Evolutionary conservation across 2,329 filamentous ascomycete genomes (phyloP).

Genomic region (Ramichloridium luteum): DNA sequence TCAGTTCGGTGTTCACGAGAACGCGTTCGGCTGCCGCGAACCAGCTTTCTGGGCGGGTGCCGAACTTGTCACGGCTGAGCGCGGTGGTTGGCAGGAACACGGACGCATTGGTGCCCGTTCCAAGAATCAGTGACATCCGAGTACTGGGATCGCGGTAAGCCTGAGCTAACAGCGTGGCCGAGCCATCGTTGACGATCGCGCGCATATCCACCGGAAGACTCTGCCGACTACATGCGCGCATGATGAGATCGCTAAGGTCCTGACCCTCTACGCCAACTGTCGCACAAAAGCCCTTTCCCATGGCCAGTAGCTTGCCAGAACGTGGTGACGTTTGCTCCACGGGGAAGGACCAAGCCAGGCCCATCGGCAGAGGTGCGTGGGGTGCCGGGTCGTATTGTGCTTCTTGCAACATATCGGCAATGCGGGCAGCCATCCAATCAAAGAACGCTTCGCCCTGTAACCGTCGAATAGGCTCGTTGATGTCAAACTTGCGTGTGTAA

Average conservation of each 20-base stretch:
- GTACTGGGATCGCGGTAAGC: slow-evolving; percentile 50
- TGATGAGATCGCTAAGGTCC: slow-evolving; percentile 48
- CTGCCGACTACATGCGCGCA: slow-evolving; percentile 42
- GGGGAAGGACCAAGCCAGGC: slow-evolving; percentile 55
- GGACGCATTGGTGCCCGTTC: slow-evolving; percentile 54
- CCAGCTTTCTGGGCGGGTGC: slow-evolving; percentile 42
- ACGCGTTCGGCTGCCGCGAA: slow-evolving; percentile 46
- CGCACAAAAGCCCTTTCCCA: slow-evolving; percentile 55
- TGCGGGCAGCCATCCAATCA: slow-evolving; percentile 53
- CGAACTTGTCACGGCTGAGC: slow-evolving; percentile 45
- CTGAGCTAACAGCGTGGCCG: slow-evolving; percentile 48
- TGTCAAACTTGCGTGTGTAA: slow-evolving; percentile 41
- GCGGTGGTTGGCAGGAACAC: slow-evolving; percentile 46
- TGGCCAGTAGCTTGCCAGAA: slow-evolving; percentile 45
- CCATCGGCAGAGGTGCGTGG: slow-evolving; percentile 40
- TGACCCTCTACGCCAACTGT: slow-evolving; percentile 47
- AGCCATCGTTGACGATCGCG: slow-evolving; percentile 53
- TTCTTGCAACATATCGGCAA: slow-evolving; percentile 41
- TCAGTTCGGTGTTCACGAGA: slow-evolving; percentile 53
- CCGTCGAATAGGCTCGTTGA: slow-evolving; percentile 44
- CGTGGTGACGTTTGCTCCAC: slow-evolving; percentile 51
- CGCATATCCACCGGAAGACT: slow-evolving; percentile 46
- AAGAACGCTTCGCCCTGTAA: slow-evolving; percentile 48
- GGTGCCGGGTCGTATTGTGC: slow-evolving; percentile 24
- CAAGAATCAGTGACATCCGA: slow-evolving; percentile 51